These are phyloP conservation scores for Cruciata laevipes DNA, from an alignment of 257 asterid species.

Conservation along the genomic window DNA sequence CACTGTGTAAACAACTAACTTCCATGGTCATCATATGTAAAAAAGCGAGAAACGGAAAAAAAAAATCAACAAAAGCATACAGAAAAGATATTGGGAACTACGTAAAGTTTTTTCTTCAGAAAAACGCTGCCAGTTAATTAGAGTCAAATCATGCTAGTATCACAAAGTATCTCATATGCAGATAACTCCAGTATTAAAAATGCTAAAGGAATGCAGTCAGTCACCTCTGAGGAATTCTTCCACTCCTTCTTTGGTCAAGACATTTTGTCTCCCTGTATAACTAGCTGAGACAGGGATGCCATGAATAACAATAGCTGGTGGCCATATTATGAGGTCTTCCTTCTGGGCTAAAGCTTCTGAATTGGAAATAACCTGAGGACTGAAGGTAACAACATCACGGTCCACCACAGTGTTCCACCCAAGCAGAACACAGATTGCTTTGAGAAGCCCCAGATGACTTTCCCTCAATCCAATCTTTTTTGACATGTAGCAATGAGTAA, in stretches of 20 bases:
- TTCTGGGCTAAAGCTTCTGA: conserved; percentile 27
- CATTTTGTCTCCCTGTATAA: conserved; percentile 15
- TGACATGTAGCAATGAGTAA: conserved; percentile 29
- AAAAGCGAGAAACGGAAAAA: neutral
- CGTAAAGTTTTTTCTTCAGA: neutral
- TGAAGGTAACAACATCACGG: conserved; percentile 14
- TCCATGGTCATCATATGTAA: neutral
- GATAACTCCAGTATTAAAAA: conserved; percentile 1
- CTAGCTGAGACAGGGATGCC: conserved; percentile 5
- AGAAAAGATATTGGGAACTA: neutral
- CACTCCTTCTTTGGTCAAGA: conserved; percentile 14
- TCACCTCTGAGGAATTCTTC: conserved; percentile 32
- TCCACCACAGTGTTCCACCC: conserved; percentile 29
- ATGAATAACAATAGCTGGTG: conserved; percentile 30
- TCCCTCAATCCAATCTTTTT: conserved; percentile 29
- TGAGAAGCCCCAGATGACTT: conserved; percentile 35
- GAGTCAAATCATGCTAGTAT: neutral
- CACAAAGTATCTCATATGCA: neutral
- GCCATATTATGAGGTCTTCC: conserved; percentile 35
- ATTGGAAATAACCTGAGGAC: conserved; percentile 22
- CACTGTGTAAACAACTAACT: neutral
- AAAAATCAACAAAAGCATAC: conserved; percentile 1
- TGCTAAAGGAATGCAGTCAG: neutral
- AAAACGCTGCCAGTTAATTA: neutral
- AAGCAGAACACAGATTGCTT: conserved; percentile 36